These are phyloP conservation scores for Syzygium grande DNA, from an alignment of 345 rosid genomes.

Conservation along the genomic window DNA sequence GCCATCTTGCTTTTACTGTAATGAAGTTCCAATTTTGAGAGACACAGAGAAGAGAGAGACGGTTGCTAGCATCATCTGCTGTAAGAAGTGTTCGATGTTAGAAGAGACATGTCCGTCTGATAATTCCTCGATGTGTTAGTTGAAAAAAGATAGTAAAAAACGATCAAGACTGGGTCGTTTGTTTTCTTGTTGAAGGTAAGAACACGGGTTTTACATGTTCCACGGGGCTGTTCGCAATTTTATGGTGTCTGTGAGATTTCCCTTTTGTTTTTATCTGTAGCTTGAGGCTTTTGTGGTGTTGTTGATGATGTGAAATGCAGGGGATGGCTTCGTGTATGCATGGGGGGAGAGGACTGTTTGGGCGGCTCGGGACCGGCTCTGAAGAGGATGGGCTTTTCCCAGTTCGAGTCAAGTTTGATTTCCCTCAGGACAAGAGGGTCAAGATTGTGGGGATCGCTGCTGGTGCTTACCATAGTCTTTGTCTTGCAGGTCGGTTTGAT, in stretches of 20 bases:
- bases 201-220: neutral
- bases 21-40: neutral
- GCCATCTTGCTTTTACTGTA: neutral
- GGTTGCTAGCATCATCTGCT: neutral
- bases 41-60: neutral
- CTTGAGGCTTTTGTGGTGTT: neutral
- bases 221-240: neutral
- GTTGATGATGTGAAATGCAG: constrained; percentile 14
- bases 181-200: neutral
- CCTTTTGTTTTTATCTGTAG: neutral
- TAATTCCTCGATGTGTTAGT: neutral
- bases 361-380: constrained; percentile 72
- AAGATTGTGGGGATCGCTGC: constrained; percentile 66
- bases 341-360: constrained; percentile 99
- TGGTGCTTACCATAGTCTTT: constrained; percentile 91
- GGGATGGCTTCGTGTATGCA: constrained; percentile 68
- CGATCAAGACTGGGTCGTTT: neutral
- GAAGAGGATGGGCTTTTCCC: constrained; percentile 70
- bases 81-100: neutral
- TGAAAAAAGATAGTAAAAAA: neutral
- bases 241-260: too few species aligned
- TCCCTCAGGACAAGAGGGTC: constrained; percentile 12
- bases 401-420: constrained; percentile 33
- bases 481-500: constrained; percentile 52
- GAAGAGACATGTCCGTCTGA: neutral